phyloP scores from a whole-genome alignment of 352 stramenopile species.

The Phytophthora ohioensis region DNA sequence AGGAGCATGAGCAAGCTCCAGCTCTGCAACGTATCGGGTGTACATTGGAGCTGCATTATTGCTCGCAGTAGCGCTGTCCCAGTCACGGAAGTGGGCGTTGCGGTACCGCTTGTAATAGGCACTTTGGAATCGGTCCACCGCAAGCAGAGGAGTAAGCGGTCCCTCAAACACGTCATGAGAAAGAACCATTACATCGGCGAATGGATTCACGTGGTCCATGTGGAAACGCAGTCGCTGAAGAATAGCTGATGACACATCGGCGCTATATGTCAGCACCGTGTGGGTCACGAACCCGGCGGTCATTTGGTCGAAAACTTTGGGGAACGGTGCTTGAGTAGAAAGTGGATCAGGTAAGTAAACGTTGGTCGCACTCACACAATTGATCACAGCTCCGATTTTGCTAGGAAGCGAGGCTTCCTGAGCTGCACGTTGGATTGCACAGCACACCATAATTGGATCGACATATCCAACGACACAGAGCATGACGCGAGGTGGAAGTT shows the following conservation, averaged over 20 bases:
- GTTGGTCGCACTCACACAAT: conserved; percentile 62
- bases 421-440: conserved; percentile 46
- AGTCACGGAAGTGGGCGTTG: conserved; percentile 52
- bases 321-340: conserved; percentile 49
- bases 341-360: conserved; percentile 61
- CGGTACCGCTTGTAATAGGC: conserved; percentile 67
- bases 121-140: conserved; percentile 66
- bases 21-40: conserved; percentile 40
- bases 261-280: conserved; percentile 63
- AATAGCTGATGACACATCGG: conserved; percentile 45
- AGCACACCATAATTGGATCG: conserved; percentile 56
- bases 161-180: conserved; percentile 72
- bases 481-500: conserved; percentile 55
- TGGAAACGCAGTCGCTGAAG: conserved; percentile 69
- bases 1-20: conserved; percentile 36
- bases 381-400: conserved; percentile 61
- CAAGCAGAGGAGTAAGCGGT: conserved; percentile 59
- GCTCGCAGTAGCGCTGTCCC: conserved; percentile 32
- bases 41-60: conserved; percentile 6
- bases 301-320: conserved; percentile 79
- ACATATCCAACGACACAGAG: conserved; percentile 66
- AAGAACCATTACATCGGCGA: conserved; percentile 75
- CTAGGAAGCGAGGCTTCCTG: conserved; percentile 26
- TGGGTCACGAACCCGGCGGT: conserved; percentile 69
- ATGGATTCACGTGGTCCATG: conserved; percentile 76